phyloP scores from a whole-genome alignment of 1,284 basidiomycete species.

The Microbotryomycetes sp. region DNA sequence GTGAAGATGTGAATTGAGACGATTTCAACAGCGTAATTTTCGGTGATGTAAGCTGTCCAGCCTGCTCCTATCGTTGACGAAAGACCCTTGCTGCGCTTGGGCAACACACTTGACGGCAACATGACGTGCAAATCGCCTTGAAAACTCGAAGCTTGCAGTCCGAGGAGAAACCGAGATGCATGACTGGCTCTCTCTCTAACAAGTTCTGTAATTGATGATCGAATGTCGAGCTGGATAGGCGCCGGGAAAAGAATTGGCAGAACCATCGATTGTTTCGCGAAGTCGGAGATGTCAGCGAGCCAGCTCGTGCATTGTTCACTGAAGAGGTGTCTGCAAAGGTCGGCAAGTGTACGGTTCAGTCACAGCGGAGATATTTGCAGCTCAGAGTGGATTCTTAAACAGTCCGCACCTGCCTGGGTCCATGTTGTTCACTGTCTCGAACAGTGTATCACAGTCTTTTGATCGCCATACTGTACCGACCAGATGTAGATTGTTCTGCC shows the following conservation, averaged over 20 bases:
- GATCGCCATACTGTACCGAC: background rate
- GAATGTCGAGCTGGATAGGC: background rate
- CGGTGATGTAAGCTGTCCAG: background rate
- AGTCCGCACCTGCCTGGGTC: background rate
- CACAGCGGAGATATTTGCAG: background rate
- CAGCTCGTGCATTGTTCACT: too few species aligned
- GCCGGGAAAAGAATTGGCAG: background rate
- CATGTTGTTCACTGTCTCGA: background rate
- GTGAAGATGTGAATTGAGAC: background rate
- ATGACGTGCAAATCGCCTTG: background rate
- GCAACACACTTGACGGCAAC: background rate
- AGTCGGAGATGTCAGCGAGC: background rate
- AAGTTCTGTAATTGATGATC: background rate
- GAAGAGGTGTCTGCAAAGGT: too few species aligned
- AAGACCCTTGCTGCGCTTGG: background rate
- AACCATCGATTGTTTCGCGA: background rate
- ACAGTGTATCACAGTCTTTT: background rate
- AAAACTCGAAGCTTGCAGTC: background rate
- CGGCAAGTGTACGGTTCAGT: too few species aligned
- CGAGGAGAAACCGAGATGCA: background rate
- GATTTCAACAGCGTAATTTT: background rate
- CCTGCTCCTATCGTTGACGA: background rate
- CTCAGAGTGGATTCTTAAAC: background rate
- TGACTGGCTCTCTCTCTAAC: background rate
- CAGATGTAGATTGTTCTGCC: background rate